Evolutionary conservation across 257 asterid genomes (phyloP).

Genomic region (Gentiana macrophylla): DNA sequence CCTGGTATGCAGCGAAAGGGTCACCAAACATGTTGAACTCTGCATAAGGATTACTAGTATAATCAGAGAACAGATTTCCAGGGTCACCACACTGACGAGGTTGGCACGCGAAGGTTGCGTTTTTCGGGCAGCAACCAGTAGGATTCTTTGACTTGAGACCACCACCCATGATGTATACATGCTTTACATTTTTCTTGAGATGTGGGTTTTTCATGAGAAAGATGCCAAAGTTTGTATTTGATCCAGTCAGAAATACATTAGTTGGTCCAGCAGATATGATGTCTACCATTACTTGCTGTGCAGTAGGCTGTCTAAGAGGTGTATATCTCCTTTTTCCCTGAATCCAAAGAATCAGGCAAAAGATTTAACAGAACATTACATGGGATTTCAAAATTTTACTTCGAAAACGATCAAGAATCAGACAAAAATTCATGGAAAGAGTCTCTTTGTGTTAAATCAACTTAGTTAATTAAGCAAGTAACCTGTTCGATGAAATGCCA

Average conservation of each 20-base stretch:
- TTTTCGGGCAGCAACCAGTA: slow-evolving; percentile 64
- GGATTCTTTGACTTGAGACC: slow-evolving; percentile 61
- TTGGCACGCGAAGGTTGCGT: slow-evolving; percentile 39
- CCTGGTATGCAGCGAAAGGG: slow-evolving; percentile 95
- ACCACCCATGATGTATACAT: slow-evolving; percentile 82
- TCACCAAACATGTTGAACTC: slow-evolving; percentile 79
- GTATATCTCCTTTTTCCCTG: slow-evolving; percentile 64
- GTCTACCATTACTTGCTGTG: slow-evolving; percentile 65
- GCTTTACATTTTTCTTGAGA: slow-evolving; percentile 57
- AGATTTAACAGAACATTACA: no score
- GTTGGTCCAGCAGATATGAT: slow-evolving; percentile 63
- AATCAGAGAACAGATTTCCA: slow-evolving; percentile 65
- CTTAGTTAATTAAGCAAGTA: neutral
- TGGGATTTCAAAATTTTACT: no score
- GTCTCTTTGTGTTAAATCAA: neutral
- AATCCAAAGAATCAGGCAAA: slow-evolving; percentile 8
- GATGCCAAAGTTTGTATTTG: slow-evolving; percentile 52
- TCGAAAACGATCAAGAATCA: no score
- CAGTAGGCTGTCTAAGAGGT: slow-evolving; percentile 68
- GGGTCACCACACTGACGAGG: slow-evolving; percentile 57
- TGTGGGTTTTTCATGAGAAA: slow-evolving; percentile 68
- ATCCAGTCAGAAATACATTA: slow-evolving; percentile 45
- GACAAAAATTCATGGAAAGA: neutral
- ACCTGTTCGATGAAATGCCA: no score
- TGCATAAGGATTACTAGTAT: slow-evolving; percentile 65